phyloP scores from a whole-genome alignment of 2,329 filamentous ascomycete species.

The Celoporthe dispersa region DNA sequence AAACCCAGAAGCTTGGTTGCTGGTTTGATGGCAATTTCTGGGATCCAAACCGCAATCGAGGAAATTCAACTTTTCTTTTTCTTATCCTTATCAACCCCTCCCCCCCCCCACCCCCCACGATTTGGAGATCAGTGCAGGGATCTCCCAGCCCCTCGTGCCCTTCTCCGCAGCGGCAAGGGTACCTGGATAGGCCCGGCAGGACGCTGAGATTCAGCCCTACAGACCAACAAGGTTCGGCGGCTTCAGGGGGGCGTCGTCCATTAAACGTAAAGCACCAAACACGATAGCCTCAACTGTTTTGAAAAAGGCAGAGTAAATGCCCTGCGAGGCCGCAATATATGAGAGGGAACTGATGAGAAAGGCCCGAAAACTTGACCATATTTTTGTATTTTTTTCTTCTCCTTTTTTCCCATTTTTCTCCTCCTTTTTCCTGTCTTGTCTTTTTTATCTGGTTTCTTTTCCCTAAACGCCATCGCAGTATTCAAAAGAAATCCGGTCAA shows the following conservation, averaged over 20 bases:
- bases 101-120: neutral
- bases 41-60: constrained; percentile 10
- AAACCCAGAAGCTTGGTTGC: neutral
- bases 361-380: no score
- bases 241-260: neutral
- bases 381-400: neutral
- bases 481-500: neutral
- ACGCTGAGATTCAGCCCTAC: neutral
- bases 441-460: no score
- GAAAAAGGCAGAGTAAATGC: no score
- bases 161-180: constrained; percentile 12
- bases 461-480: neutral
- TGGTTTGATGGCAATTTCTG: neutral
- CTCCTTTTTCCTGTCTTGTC: no score
- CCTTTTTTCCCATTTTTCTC: neutral
- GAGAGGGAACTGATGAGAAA: no score
- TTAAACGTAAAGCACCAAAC: neutral
- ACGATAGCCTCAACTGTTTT: neutral
- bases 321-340: no score
- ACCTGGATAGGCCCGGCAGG: neutral
- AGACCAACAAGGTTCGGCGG: neutral
- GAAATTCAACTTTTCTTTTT: neutral
- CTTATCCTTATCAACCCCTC: neutral
- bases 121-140: neutral
- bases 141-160: neutral